Conservation (phyloP, 2,329 filamentous ascomycete species). For the Xylaria sp. region DNA sequence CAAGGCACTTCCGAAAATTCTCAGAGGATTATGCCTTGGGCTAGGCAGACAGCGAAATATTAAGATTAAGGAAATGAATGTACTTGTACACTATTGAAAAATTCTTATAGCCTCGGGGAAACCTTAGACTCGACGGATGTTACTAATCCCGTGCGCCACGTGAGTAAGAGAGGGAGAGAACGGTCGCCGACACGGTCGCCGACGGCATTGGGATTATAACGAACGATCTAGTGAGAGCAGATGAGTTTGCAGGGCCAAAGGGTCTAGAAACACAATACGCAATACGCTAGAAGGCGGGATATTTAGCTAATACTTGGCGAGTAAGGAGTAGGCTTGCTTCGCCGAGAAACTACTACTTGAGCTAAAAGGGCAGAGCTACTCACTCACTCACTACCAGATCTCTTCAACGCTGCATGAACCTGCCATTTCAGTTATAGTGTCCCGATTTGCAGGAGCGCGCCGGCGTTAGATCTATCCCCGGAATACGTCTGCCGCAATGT, state of each 20-base stretch:
- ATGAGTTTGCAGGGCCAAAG: neutral
- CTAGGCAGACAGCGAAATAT: no score
- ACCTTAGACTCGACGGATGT: no score
- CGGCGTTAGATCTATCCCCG: neutral
- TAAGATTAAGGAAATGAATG: no score
- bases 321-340: neutral
- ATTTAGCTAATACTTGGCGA: neutral
- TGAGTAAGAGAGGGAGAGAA: no score
- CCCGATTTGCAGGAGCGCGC: neutral
- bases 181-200: no score
- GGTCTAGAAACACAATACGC: neutral
- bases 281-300: neutral
- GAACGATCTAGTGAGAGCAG: no score
- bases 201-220: neutral
- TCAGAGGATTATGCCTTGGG: no score
- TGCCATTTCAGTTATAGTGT: neutral
- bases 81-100: no score
- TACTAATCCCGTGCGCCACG: no score
- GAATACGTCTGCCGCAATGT: conserved; percentile 58
- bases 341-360: neutral
- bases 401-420: neutral
- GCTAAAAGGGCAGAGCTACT: neutral
- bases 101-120: no score
- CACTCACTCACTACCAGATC: no score
- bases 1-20: no score